Percentiles rank a stretch among this genome's conserved stretches.
These are phyloP conservation scores for Phytophthora cactorum DNA, from an alignment of 352 stramenopile genomes.

Conservation along the genomic window DNA sequence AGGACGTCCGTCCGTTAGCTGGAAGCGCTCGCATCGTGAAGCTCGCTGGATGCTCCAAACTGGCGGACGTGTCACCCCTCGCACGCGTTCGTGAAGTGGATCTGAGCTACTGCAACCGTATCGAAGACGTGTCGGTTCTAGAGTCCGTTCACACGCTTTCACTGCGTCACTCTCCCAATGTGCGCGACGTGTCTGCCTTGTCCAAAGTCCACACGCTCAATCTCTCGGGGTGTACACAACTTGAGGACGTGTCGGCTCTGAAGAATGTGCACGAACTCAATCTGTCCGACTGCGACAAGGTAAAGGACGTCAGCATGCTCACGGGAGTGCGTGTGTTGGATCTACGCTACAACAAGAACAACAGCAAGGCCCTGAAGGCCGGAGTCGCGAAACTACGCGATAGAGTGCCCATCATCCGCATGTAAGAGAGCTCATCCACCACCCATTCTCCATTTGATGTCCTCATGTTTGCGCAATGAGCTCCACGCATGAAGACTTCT, in stretches of 20 bases:
- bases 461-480: conserved; percentile 18
- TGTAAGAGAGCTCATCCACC: conserved; percentile 30
- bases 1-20: conserved; percentile 47
- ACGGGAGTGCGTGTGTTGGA: conserved; percentile 60
- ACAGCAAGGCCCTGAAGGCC: conserved; percentile 24
- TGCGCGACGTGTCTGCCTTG: conserved; percentile 58
- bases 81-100: conserved; percentile 59
- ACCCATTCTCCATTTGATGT: conserved; percentile 20
- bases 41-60: conserved; percentile 56
- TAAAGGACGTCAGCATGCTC: conserved; percentile 64
- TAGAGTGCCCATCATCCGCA: conserved; percentile 34
- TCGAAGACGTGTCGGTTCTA: conserved; percentile 59
- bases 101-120: conserved; percentile 65
- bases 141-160: conserved; percentile 59
- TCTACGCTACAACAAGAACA: conserved; percentile 62
- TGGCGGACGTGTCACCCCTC: conserved; percentile 58
- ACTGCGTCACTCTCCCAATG: conserved; percentile 59
- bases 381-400: conserved; percentile 34
- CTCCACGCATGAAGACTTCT: background rate
- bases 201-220: conserved; percentile 57
- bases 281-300: conserved; percentile 58
- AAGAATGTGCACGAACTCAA: conserved; percentile 62
- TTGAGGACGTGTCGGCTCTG: conserved; percentile 56
- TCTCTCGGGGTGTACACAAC: conserved; percentile 56
- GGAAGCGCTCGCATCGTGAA: conserved; percentile 52